A percentile compares a stretch with the other conserved stretches of the same genome.
Evolutionary conservation across 1,139 yeast species (phyloP).

Genomic region (Saccharomyces hybrid): DNA sequence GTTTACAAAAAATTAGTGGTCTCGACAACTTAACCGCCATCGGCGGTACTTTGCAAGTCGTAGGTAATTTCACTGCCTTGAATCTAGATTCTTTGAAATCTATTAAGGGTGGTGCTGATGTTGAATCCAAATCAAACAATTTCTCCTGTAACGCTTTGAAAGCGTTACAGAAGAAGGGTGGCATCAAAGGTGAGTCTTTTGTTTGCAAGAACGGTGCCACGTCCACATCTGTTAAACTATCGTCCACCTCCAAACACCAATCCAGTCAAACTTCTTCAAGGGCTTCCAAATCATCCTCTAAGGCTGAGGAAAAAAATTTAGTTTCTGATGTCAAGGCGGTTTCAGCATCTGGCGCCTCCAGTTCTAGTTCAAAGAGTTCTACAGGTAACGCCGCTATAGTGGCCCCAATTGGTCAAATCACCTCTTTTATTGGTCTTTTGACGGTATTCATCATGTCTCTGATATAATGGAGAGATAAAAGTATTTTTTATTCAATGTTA

Average conservation of each 20-base stretch:
- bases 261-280: constrained; percentile 17
- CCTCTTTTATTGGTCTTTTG: constrained; percentile 49
- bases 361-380: constrained; percentile 9
- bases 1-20: constrained; percentile 57
- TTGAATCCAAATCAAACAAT: constrained; percentile 64
- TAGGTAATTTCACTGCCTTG: constrained; percentile 77
- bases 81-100: constrained; percentile 61
- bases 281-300: constrained; percentile 31
- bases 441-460: constrained; percentile 37
- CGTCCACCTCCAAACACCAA: constrained; percentile 29
- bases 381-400: constrained; percentile 32
- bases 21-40: constrained; percentile 66
- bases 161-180: constrained; percentile 59
- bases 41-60: constrained; percentile 79
- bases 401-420: constrained; percentile 36
- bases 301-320: constrained; percentile 25
- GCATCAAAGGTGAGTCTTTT: constrained; percentile 82
- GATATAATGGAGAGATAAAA: not conserved
- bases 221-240: constrained; percentile 44
- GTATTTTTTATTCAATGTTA: not conserved
- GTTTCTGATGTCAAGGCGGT: constrained; percentile 18
- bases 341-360: constrained; percentile 4
- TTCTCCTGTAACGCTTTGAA: constrained; percentile 77
- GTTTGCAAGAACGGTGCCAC: constrained; percentile 68
- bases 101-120: constrained; percentile 86